Base-by-base conservation (phyloP, 1,284 basidiomycete genomes). In the Microbotryum saponariae region DNA sequence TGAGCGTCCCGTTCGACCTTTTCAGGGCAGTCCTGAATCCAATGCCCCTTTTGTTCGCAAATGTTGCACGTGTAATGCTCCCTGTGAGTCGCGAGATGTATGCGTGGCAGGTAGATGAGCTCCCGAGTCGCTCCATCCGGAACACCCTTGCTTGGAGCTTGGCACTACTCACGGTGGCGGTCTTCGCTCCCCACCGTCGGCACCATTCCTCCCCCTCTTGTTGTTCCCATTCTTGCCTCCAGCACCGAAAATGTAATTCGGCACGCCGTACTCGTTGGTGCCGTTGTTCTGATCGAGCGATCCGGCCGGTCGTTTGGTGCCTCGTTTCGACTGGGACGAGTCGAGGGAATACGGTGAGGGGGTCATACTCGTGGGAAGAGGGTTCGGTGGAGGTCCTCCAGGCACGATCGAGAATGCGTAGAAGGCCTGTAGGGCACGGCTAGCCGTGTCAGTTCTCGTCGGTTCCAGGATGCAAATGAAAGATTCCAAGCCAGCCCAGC, bases 21-120 rank as follows among this genome's bases (percentile, higher is more conserved):
- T n/a, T 84, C 78, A 1, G 86, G 84, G 71, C 91, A 96, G 70
- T 94, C 90, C 59, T 89, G 84, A 52, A 94, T 81, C 70, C 84
- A 88, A 76, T 96, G 91, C 4, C 80, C 78, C 56, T 69, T 69
- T 20, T 67, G 57, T 12, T 63, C 48, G 54, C 67, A 69, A 25
- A 69, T 65, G n/a, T 56, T 56, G 61, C 67, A 69, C 2, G 58
- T 69, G 61, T 69, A 69, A 54, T 69, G 62, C 7, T 69, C 66
- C 7, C 51, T 59, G 6, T 49, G 47, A 59, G 27, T 25, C 3
- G 25, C 25, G 25, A 25, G 2, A 25, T 56, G 50, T n/a, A 33
- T 42, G 18, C 37, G 4, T 14, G 16, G 37, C 16, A 18, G 2
- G 14, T 16, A 42, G 37, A 18, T 42, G 14, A 42, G 37, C 37